Base-by-base conservation (phyloP, 2,329 filamentous ascomycete species). In the Trichoderma citrinoviride region DNA sequence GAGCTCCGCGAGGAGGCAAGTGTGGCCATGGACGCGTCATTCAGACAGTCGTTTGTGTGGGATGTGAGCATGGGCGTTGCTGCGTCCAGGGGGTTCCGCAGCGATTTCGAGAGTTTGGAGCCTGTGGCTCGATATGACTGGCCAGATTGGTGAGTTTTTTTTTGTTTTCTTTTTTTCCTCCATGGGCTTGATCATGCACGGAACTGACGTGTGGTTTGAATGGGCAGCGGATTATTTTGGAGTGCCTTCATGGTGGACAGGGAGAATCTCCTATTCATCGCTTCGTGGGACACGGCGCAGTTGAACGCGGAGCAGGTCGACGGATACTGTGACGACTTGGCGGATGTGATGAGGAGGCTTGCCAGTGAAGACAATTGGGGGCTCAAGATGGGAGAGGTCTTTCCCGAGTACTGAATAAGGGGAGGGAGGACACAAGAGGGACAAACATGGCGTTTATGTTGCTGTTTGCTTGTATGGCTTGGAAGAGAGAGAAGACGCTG, bases 231-330 rank as follows among this genome's bases (percentile, higher is more conserved):
- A 1, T 65, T 78, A 0, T 76, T 75, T 63, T 79, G 77, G 77
- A 78, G 77, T 44, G 76, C 76, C 1, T 78, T 77, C 62, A 74
- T 74, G 73, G 56, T 76, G 14, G 74, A 77, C 61, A 64, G 68
- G 0, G 69, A 70, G 5, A 75, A 74, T 49, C 44, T 79, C 43
- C 73, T 76, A 47, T 76, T 77, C 61, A 70, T 78, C 52, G 77
- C 74, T 5, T 77, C 76, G 1, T 78, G 77, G 77, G 77, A 78
- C 49, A 78, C 77, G n/a, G 75, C 77, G 1, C 77, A 78, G 69
- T 70, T 78, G 72, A 76, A 73, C 29, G 70, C 70, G 3, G 65
- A 55, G 10, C 72, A 78, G 52, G 68, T 78, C 0, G 73, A 78
- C 23, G 66, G 44, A 0, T 67, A 73, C 60, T 77, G 75, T 19